Percentiles rank a stretch among this genome's conserved stretches.
Conservation (phyloP, 2,329 filamentous ascomycete species). For the Cladophialophora bantiana region DNA sequence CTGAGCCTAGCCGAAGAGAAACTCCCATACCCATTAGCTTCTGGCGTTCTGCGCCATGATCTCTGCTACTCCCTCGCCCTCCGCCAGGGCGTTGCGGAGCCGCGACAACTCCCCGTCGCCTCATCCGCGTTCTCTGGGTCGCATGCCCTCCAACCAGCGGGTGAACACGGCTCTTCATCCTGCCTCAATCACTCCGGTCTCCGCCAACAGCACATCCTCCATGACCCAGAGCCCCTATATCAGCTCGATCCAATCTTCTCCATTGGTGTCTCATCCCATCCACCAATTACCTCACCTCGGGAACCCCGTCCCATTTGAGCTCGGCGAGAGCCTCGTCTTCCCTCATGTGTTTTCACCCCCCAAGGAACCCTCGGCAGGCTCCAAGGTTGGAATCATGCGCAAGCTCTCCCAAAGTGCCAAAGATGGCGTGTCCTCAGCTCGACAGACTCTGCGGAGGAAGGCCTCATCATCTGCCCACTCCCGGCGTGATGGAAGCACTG, state of each 20-base stretch:
- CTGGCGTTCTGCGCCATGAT: slow-evolving; percentile 23
- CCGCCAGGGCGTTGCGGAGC: slow-evolving; percentile 28
- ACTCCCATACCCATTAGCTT: neutral
- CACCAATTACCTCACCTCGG: slow-evolving; percentile 45
- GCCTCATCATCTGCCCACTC: slow-evolving; percentile 78
- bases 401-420: slow-evolving; percentile 79
- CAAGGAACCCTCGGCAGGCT: slow-evolving; percentile 34
- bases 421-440: slow-evolving; percentile 55
- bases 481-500: slow-evolving; percentile 85
- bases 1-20: slow-evolving; percentile 9
- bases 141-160: slow-evolving; percentile 36
- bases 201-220: slow-evolving; percentile 38
- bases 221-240: slow-evolving; percentile 38
- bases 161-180: slow-evolving; percentile 32
- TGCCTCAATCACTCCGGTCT: slow-evolving; percentile 33
- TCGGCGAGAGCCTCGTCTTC: slow-evolving; percentile 73
- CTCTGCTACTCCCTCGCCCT: slow-evolving; percentile 28
- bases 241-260: slow-evolving; percentile 39
- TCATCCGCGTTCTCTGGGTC: slow-evolving; percentile 29
- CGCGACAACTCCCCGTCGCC: slow-evolving; percentile 33
- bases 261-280: slow-evolving; percentile 31
- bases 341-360: slow-evolving; percentile 41
- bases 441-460: slow-evolving; percentile 70
- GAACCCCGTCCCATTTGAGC: slow-evolving; percentile 65
- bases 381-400: slow-evolving; percentile 75